A percentile compares a stretch with the other conserved stretches of the same genome.
phyloP scores from a whole-genome alignment of 2,329 filamentous ascomycete species.

The Acrocalymma vagum region DNA sequence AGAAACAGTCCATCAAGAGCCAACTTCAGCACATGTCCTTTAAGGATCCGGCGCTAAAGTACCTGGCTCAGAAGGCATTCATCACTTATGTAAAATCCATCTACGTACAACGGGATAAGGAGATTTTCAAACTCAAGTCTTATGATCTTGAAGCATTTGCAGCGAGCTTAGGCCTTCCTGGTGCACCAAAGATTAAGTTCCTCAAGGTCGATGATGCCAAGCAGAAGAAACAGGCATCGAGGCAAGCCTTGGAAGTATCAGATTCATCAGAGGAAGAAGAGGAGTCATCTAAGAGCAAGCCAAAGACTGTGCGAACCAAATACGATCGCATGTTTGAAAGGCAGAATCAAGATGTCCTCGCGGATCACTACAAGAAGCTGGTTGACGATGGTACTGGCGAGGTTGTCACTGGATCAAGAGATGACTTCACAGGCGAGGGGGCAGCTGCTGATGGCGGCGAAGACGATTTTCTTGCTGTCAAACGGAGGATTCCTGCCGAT shows the following conservation, averaged over 20 bases:
- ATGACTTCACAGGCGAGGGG: constrained; percentile 42
- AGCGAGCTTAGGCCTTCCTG: constrained; percentile 84
- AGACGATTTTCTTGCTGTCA: constrained; percentile 86
- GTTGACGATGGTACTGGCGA: constrained; percentile 65
- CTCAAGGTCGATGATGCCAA: constrained; percentile 89
- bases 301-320: constrained; percentile 84
- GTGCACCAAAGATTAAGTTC: constrained; percentile 92
- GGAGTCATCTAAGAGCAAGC: constrained; percentile 55
- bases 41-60: constrained; percentile 92
- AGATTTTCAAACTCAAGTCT: constrained; percentile 84
- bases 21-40: constrained; percentile 96
- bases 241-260: constrained; percentile 66
- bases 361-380: constrained; percentile 91
- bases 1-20: constrained; percentile 84
- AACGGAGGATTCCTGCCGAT: constrained; percentile 80
- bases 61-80: constrained; percentile 95
- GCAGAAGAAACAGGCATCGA: constrained; percentile 83
- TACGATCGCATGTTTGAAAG: constrained; percentile 98
- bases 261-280: constrained; percentile 69
- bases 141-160: constrained; percentile 89
- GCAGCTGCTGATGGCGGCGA: constrained; percentile 64
- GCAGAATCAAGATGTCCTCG: constrained; percentile 92
- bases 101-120: constrained; percentile 89
- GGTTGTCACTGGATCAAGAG: constrained; percentile 48
- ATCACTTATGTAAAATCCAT: constrained; percentile 87